Percentiles rank a stretch among this genome's conserved stretches.
Evolutionary conservation across 1,284 basidiomycete genomes (phyloP).

Genomic region (Austroboletus rostrupii): DNA sequence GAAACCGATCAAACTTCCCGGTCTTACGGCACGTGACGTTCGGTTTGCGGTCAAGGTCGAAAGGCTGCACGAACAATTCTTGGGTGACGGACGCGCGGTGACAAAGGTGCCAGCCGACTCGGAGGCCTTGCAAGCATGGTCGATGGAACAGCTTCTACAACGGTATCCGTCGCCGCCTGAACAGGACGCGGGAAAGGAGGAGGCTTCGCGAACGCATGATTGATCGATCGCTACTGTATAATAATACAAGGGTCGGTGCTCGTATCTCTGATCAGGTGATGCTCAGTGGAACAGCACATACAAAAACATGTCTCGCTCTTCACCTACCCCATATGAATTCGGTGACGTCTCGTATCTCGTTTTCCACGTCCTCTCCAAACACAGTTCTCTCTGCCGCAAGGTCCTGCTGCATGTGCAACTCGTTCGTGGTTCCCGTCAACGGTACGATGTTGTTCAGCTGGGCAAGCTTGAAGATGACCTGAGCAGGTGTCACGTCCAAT

Average conservation of each 20-base stretch:
- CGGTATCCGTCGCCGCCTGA: conserved; percentile 16
- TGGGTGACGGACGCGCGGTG: conserved; percentile 20
- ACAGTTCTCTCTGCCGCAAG: conserved; percentile 45
- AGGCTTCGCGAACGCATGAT: background rate
- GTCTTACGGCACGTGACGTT: conserved; percentile 51
- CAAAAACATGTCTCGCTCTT: background rate
- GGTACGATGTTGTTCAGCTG: conserved; percentile 58
- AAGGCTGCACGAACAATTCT: conserved; percentile 22
- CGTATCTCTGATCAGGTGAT: background rate
- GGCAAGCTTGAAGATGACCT: conserved; percentile 64
- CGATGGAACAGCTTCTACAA: conserved; percentile 23
- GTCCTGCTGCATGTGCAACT: conserved; percentile 62
- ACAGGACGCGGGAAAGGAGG: background rate
- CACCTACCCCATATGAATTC: conserved; percentile 30
- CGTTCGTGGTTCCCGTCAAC: conserved; percentile 61
- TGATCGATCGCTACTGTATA: conserved; percentile 5
- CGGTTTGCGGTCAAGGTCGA: conserved; percentile 40
- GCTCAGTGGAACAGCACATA: background rate
- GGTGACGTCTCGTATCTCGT: conserved; percentile 38
- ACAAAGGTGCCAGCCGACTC: conserved; percentile 17
- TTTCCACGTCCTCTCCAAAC: conserved; percentile 38
- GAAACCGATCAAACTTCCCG: conserved; percentile 27
- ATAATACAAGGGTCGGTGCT: conserved; percentile 2
- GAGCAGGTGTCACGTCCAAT: conserved; percentile 54
- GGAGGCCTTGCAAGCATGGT: conserved; percentile 18